Evolutionary conservation across 768 basidiomycete genomes (phyloP).

Genomic region (Pisolithus albus): DNA sequence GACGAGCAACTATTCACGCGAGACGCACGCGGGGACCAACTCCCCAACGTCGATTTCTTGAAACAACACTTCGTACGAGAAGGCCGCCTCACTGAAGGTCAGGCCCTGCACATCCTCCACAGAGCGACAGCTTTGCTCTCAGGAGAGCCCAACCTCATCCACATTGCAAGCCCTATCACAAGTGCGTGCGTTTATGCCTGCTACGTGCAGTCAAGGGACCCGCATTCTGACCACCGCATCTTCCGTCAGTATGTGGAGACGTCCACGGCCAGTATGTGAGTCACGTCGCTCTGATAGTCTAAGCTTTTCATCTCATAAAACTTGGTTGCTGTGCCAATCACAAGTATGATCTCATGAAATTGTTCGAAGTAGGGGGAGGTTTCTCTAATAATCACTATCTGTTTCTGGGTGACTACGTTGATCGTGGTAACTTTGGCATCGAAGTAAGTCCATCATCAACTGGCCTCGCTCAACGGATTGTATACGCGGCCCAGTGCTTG

Average conservation of each 20-base stretch:
- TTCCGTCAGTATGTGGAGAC: slow-evolving; percentile 78
- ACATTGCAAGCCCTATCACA: slow-evolving; percentile 84
- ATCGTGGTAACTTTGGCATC: slow-evolving; percentile 89
- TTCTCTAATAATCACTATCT: slow-evolving; percentile 81
- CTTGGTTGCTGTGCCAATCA: neutral
- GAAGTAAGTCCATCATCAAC: slow-evolving; percentile 38
- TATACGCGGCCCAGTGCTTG: slow-evolving; percentile 53
- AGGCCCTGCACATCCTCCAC: slow-evolving; percentile 78
- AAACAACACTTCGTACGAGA: slow-evolving; percentile 88
- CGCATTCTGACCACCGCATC: slow-evolving; percentile 1
- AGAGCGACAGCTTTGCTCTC: slow-evolving; percentile 59
- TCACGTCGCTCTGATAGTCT: slow-evolving; percentile 8
- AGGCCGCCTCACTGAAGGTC: slow-evolving; percentile 73
- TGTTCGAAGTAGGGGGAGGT: slow-evolving; percentile 91
- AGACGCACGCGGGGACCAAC: slow-evolving; percentile 34
- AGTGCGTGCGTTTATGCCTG: slow-evolving; percentile 44
- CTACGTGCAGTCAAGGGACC: slow-evolving; percentile 3
- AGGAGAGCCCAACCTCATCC: slow-evolving; percentile 78
- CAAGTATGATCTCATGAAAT: slow-evolving; percentile 96
- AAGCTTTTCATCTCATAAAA: neutral
- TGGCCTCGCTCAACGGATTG: neutral
- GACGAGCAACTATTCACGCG: slow-evolving; percentile 66
- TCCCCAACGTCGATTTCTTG: slow-evolving; percentile 72
- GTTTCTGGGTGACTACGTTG: slow-evolving; percentile 96
- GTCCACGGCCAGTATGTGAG: slow-evolving; percentile 95